phyloP scores from a whole-genome alignment of 176 grass and related monocot species.

The Microstegium vimineum region DNA sequence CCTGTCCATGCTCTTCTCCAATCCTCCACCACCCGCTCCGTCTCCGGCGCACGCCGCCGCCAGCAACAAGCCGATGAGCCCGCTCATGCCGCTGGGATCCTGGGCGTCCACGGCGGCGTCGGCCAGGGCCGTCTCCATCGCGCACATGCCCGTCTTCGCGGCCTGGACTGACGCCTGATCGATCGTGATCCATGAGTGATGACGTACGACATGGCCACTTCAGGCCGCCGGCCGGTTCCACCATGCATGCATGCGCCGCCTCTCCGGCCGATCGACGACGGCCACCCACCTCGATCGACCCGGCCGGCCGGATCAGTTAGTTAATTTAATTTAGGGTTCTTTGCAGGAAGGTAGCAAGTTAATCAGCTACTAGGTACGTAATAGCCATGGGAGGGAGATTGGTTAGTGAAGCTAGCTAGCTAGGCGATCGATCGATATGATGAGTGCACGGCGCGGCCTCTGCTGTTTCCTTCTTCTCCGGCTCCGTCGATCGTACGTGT shows the following conservation, averaged over 20 bases:
- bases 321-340: slow-evolving; percentile 2
- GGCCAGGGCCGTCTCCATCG: slow-evolving; percentile 63
- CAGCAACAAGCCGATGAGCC: slow-evolving; percentile 41
- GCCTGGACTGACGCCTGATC: slow-evolving; percentile 84
- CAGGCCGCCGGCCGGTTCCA: not conserved
- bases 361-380: not conserved
- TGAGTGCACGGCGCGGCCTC: slow-evolving; percentile 27
- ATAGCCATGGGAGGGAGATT: not conserved
- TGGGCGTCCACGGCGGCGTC: slow-evolving; percentile 49
- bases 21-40: not conserved
- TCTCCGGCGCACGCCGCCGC: not conserved
- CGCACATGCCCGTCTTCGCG: slow-evolving; percentile 84
- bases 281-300: not conserved
- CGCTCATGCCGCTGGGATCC: slow-evolving; percentile 40
- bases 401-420: not conserved
- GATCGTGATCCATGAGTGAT: not conserved
- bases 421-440: not conserved
- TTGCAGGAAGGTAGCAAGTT: not conserved
- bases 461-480: slow-evolving; percentile 44
- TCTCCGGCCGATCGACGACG: not conserved
- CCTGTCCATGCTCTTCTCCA: slow-evolving; percentile 78
- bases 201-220: not conserved
- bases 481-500: not conserved
- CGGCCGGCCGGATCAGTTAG: not conserved
- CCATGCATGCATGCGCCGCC: not conserved